phyloP scores from a whole-genome alignment of 148 eudicot species.

The Salicornia ramosissima region DNA sequence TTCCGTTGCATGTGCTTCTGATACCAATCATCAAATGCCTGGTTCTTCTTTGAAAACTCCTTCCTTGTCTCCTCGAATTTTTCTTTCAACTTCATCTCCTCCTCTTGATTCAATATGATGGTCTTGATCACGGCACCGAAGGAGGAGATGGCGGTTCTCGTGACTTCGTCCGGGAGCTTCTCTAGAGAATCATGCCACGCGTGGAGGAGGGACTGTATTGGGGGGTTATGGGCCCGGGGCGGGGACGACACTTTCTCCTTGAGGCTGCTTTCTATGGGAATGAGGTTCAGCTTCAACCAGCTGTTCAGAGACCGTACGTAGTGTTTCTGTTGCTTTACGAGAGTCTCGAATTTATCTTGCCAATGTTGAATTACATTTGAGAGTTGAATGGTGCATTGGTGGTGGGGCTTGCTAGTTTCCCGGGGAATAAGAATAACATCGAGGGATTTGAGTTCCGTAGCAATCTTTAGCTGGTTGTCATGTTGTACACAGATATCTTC shows the following conservation, averaged over 20 bases:
- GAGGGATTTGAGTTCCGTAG: constrained; percentile 54
- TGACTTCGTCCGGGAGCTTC: constrained; percentile 81
- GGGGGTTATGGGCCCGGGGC: constrained; percentile 56
- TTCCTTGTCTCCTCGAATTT: constrained; percentile 69
- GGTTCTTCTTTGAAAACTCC: constrained; percentile 59
- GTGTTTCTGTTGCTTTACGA: constrained; percentile 59
- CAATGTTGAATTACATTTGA: constrained; percentile 49
- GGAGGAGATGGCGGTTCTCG: constrained; percentile 60
- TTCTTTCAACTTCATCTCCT: constrained; percentile 76
- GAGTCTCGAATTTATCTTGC: constrained; percentile 56
- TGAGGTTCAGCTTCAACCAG: constrained; percentile 81
- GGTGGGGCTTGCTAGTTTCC: constrained; percentile 73
- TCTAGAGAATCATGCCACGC: constrained; percentile 75
- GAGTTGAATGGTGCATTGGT: constrained; percentile 64
- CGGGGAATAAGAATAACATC: constrained; percentile 45
- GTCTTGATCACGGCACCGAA: constrained; percentile 68
- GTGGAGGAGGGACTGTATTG: constrained; percentile 65
- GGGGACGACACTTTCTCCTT: constrained; percentile 84
- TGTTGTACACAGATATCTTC: constrained; percentile 58
- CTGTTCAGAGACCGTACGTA: constrained; percentile 56
- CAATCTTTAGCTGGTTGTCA: constrained; percentile 48
- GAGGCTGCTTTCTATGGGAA: constrained; percentile 73
- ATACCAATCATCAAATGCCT: constrained; percentile 76
- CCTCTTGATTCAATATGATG: constrained; percentile 64
- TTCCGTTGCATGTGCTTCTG: constrained; percentile 53